A percentile compares a stretch with the other conserved stretches of the same genome.
Evolutionary conservation across 1,284 basidiomycete genomes (phyloP).

Genomic region (Dichomitus squalens): DNA sequence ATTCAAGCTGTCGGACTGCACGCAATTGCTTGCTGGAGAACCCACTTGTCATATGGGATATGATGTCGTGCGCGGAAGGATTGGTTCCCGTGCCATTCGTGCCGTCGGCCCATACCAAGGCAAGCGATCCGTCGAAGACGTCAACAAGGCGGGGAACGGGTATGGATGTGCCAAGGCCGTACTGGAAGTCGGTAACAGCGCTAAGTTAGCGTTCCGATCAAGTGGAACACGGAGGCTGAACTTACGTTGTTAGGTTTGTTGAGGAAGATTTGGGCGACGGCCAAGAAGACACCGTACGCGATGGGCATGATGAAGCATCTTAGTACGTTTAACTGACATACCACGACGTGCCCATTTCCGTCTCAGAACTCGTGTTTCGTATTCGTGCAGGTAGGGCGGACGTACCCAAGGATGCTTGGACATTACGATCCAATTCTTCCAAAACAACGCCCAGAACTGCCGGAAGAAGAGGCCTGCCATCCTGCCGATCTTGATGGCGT

Average conservation of each 20-base stretch:
- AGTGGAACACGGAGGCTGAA: slow-evolving; percentile 10
- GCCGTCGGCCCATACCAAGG: slow-evolving; percentile 67
- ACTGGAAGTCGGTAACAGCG: slow-evolving; percentile 39
- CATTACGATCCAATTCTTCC: slow-evolving; percentile 78
- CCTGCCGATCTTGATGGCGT: not conserved
- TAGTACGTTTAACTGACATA: slow-evolving; percentile 59
- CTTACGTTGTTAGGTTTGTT: slow-evolving; percentile 57
- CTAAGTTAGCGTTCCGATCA: not conserved
- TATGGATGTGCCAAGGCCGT: slow-evolving; percentile 61
- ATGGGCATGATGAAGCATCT: slow-evolving; percentile 72
- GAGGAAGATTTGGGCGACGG: slow-evolving; percentile 62
- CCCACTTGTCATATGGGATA: slow-evolving; percentile 52
- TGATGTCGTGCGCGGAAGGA: slow-evolving; percentile 58
- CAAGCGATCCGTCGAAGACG: slow-evolving; percentile 51
- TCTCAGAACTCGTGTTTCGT: not conserved
- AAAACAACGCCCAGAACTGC: slow-evolving; percentile 63
- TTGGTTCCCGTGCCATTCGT: slow-evolving; percentile 50
- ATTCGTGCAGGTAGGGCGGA: not conserved
- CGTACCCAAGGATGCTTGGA: slow-evolving; percentile 62
- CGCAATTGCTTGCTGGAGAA: slow-evolving; percentile 48
- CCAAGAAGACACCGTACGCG: slow-evolving; percentile 69
- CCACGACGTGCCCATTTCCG: not conserved
- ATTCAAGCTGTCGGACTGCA: slow-evolving; percentile 50
- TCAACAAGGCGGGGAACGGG: slow-evolving; percentile 52
- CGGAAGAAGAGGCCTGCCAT: slow-evolving; percentile 50